Evolutionary conservation across 257 asterid species (phyloP), one percentile per base, ranked within the genome.

Genomic region (Datura wrightii): DNA sequence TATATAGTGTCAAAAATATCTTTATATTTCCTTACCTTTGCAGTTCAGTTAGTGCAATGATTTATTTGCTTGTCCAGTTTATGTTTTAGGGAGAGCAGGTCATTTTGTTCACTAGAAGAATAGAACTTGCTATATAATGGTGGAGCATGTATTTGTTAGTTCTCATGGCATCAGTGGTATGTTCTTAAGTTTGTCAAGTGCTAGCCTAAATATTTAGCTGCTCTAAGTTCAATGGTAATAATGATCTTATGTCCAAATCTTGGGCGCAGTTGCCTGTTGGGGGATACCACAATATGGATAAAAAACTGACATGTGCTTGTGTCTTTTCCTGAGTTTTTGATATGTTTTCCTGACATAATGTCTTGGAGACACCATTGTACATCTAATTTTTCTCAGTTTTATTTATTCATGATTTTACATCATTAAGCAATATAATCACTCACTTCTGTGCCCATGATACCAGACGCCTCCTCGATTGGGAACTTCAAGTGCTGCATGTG

Each of bases 381-480:
- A 71, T 71, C 56, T 71, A 2, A n/a, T n/a, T 71, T 70, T 44
- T 71, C 79, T 7, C 16, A 4, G 56, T 71, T 42, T 9, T 44
- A 44, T 42, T 71, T 44, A 18, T 71, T 44, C 39, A 71, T 18
- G 41, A 10, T 3, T 8, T 71, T 71, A 0, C 79, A 71, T 5
- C 79, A n/a, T 71, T 10, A 44, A 44, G 79, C 39, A 44, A 71
- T 71, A 42, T 70, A 70, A 9, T 70, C 16, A 70, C 54, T 70
- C 34, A n/a, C 56, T 71, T 53, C n/a, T 42, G 56, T 71, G 56
- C 50, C 79, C 18, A 42, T 42, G 24, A 56, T 71, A 44, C 48
- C 79, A 71, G 79, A 42, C 44, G 39, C 34, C 79, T 71, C 79
- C 10, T 71, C 79, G 44, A 9, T 42, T 71, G 56, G 39, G 55